Evolutionary conservation across 768 basidiomycete genomes (phyloP).

Genomic region (Coprinellus aureogranulatus): DNA sequence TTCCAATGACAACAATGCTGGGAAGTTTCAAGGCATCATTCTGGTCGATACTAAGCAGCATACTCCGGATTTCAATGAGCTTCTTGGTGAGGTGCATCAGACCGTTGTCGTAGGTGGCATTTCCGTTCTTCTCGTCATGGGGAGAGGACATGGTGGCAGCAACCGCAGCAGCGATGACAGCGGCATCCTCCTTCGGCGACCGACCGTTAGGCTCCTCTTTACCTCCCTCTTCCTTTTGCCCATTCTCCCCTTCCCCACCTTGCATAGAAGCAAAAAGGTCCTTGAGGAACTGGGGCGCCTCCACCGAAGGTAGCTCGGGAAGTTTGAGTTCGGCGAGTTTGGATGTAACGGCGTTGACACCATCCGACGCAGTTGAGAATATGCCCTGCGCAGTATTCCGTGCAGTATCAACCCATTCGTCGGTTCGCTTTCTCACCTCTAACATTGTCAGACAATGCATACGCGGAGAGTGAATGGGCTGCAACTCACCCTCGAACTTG

Average conservation of each 20-base stretch:
- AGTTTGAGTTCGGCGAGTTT: constrained; percentile 62
- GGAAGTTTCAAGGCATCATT: constrained; percentile 92
- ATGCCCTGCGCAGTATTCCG: constrained; percentile 71
- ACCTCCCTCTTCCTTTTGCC: constrained; percentile 29
- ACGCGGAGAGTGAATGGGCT: not conserved
- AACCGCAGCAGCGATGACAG: constrained; percentile 69
- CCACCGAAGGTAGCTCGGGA: constrained; percentile 53
- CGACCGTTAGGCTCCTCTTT: constrained; percentile 34
- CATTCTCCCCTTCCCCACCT: constrained; percentile 27
- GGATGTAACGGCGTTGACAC: constrained; percentile 57
- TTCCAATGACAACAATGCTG: constrained; percentile 97
- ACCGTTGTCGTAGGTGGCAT: constrained; percentile 64
- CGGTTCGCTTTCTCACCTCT: constrained; percentile 74
- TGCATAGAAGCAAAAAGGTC: constrained; percentile 48
- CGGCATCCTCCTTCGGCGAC: constrained; percentile 52
- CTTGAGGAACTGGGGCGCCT: constrained; percentile 67
- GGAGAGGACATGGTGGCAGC: constrained; percentile 80
- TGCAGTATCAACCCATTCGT: constrained; percentile 61
- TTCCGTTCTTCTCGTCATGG: constrained; percentile 53
- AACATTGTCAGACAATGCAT: not conserved
- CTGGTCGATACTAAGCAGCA: constrained; percentile 95
- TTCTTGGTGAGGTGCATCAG: constrained; percentile 92
- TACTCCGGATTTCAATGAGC: constrained; percentile 91
- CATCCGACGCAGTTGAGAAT: constrained; percentile 70
- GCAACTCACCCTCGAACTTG: constrained; percentile 82